phyloP scores from a whole-genome alignment of 257 asterid genomes.

The Apocynum venetum region DNA sequence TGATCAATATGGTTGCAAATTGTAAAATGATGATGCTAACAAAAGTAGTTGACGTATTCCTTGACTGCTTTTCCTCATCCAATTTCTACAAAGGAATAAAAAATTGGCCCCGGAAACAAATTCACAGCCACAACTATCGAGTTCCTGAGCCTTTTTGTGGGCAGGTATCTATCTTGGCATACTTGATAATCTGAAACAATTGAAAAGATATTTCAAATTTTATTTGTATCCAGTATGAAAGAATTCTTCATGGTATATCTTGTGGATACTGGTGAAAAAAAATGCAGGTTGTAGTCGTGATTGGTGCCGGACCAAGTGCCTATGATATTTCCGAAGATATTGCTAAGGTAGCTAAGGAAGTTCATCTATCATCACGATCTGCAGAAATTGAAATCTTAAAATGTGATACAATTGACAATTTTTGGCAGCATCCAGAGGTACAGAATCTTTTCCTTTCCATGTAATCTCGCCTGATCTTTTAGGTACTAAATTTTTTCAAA shows the following conservation, averaged over 20 bases:
- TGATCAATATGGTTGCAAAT: too few relatives aligned
- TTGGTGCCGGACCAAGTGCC: constrained; percentile 30
- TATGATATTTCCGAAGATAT: constrained; percentile 21
- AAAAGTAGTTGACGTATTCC: too few relatives aligned
- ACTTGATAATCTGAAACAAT: neutral
- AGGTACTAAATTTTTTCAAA: too few relatives aligned
- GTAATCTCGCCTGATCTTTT: too few relatives aligned
- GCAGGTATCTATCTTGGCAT: constrained; percentile 25
- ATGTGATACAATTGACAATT: neutral
- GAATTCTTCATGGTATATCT: neutral
- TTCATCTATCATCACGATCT: constrained; percentile 23
- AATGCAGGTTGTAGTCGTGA: constrained; percentile 22
- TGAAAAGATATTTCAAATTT: neutral
- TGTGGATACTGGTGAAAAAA: neutral
- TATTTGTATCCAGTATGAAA: constrained; percentile 10
- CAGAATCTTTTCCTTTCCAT: too few relatives aligned
- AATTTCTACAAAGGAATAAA: constrained; percentile 31
- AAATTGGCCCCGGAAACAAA: constrained; percentile 64
- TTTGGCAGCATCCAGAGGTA: constrained; percentile 29
- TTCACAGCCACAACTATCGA: constrained; percentile 66
- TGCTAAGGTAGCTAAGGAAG: constrained; percentile 26
- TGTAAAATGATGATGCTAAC: too few relatives aligned
- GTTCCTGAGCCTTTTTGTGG: constrained; percentile 47
- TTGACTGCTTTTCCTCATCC: neutral
- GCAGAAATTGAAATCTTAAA: neutral